Base-by-base conservation (phyloP, 768 basidiomycete genomes). In the Neoboletus magnificus region DNA sequence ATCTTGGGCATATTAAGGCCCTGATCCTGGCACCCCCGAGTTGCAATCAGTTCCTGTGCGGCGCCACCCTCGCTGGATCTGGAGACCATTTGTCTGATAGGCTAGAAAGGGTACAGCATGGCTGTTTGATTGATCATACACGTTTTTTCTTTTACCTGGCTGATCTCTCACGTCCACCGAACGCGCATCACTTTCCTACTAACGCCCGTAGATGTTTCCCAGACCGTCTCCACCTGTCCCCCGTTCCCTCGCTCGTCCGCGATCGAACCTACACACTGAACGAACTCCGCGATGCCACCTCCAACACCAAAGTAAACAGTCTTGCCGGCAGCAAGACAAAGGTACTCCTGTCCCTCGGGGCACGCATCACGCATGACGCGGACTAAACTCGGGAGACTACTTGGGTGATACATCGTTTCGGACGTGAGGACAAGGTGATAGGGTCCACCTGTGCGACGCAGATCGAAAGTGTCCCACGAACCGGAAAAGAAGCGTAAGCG, bases 291-390 rank as follows among this genome's bases (percentile, higher is more conserved):
- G 27, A 95, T 74, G 8, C 94, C 91, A 0, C 96, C 95, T 1
- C 94, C 95, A 5, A 98, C 93, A 8, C 96, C 96, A 69, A 98
- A 98, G 68, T 98, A 98, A 20, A 98, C 71, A 15, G 93, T 80
- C 70, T 98, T 98, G 1, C 90, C 91, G 2, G 93, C 94, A 3
- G 97, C 87, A 10, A 97, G 81, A 61, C 87, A 91, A 7, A 77
- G 43, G 59, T 68, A 71, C 7, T 20, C 40, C 13, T 57, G 43
- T n/a, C 32, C 40, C 5, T 44, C 50, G 7, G 57, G 40, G 52
- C 75, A 76, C 13, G 80, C 76, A 0, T 65, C 55, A 48, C 73
- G 71, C 67, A 91, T 64, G 20, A 88, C 68, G 35, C 71, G 62
- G 22, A 90, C 70, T 40, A 99, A 74, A 27, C 84, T 73, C 0